Evolutionary conservation across 371 early-diverging fungal species (phyloP).

Genomic region (Blastocladiella emersonii): DNA sequence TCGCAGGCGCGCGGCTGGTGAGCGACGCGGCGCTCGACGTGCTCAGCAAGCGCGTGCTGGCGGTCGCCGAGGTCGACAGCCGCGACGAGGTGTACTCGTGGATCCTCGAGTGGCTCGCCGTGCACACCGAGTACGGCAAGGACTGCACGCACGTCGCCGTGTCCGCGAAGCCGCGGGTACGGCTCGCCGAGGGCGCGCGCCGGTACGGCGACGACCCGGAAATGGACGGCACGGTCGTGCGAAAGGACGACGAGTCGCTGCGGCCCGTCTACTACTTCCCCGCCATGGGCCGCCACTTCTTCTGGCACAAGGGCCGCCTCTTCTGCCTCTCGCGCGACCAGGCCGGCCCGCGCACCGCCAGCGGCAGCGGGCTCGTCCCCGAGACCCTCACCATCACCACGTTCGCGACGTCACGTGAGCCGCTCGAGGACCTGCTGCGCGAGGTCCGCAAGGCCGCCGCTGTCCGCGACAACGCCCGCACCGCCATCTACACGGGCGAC

Average conservation of each 20-base stretch:
- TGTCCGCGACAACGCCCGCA: slow-evolving; percentile 41
- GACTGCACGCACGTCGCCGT: not conserved
- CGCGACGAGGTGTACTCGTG: slow-evolving; percentile 46
- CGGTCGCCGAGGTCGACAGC: slow-evolving; percentile 45
- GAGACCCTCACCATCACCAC: slow-evolving; percentile 46
- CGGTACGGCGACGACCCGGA: slow-evolving; percentile 29
- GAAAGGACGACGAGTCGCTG: slow-evolving; percentile 19
- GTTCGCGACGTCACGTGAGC: slow-evolving; percentile 34
- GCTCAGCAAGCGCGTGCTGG: too few relatives aligned
- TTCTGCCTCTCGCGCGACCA: slow-evolving; percentile 38
- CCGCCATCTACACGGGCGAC: slow-evolving; percentile 52
- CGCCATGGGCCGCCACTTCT: slow-evolving; percentile 43
- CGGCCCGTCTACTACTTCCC: slow-evolving; percentile 46
- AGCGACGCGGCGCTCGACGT: too few relatives aligned
- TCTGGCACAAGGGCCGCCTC: slow-evolving; percentile 36
- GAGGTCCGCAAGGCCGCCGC: slow-evolving; percentile 39
- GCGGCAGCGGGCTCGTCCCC: slow-evolving; percentile 10
- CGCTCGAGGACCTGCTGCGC: slow-evolving; percentile 33
- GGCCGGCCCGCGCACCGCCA: slow-evolving; percentile 13
- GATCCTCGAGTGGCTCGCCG: slow-evolving; percentile 45
- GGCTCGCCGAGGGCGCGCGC: not conserved
- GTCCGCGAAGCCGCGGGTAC: slow-evolving; percentile 16
- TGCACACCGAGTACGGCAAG: slow-evolving; percentile 6
- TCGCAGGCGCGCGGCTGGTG: too few relatives aligned
- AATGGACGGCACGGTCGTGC: slow-evolving; percentile 23